A percentile compares a stretch with the other conserved stretches of the same genome.
Evolutionary conservation across 75 land plant genomes (phyloP).

Genomic region (Sequoia sempervirens): DNA sequence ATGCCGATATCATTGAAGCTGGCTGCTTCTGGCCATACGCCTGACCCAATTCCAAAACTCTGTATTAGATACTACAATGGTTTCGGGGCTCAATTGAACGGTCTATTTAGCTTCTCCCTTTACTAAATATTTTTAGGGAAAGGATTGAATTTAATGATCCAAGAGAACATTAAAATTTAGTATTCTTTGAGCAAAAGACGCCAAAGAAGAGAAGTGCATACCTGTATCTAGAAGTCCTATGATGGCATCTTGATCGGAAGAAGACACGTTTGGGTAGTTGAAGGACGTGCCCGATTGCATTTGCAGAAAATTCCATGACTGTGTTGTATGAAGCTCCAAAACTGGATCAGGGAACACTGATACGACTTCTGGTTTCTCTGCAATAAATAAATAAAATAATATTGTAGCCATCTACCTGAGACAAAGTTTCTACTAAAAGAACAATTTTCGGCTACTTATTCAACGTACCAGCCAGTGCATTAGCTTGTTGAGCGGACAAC

Average conservation of each 20-base stretch:
- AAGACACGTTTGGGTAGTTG: neutral
- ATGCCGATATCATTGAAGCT: constrained; percentile 60
- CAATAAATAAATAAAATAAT: neutral
- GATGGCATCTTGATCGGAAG: constrained; percentile 44
- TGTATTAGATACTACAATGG: no score
- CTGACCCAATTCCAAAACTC: constrained; percentile 16
- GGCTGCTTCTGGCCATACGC: constrained; percentile 81
- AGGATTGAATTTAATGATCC: no score
- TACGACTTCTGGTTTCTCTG: constrained; percentile 48
- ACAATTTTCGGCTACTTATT: neutral
- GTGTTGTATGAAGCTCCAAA: constrained; percentile 71
- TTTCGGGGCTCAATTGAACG: no score
- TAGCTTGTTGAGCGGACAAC: constrained; percentile 58
- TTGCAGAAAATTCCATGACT: constrained; percentile 76
- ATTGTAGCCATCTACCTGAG: no score
- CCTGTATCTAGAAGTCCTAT: constrained; percentile 79
- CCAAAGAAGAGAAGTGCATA: constrained; percentile 10
- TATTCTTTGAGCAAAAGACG: no score
- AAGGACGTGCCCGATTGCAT: constrained; percentile 13
- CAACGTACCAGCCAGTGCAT: constrained; percentile 34
- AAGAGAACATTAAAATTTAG: no score
- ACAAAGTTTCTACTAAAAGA: neutral
- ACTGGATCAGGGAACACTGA: constrained; percentile 58
- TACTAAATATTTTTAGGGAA: no score
- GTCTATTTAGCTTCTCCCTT: no score